Evolutionary conservation across 2,329 filamentous ascomycete species (phyloP).

Genomic region (Teratosphaeria nubilosa): DNA sequence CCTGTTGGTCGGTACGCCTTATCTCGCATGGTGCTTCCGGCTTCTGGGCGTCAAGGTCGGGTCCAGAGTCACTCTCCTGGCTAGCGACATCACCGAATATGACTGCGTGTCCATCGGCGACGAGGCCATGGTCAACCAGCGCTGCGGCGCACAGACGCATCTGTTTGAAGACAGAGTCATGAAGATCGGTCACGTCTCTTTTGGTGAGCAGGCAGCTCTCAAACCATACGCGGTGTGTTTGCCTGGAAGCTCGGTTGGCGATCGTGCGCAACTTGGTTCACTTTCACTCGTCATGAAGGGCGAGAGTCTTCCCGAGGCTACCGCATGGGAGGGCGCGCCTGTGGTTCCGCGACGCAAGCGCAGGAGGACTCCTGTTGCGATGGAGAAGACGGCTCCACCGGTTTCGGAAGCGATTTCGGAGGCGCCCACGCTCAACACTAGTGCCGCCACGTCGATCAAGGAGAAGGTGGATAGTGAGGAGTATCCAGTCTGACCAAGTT

Average conservation of each 20-base stretch:
- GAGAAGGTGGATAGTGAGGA: not conserved
- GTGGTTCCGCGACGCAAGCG: not conserved
- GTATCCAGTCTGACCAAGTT: not conserved
- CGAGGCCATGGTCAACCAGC: conserved; percentile 13
- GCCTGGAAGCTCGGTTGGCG: conserved; percentile 9
- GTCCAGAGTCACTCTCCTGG: conserved; percentile 10
- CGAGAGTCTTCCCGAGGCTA: not conserved
- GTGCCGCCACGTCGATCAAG: not conserved
- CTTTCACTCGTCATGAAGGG: conserved; percentile 15
- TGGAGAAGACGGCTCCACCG: not conserved
- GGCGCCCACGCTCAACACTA: not conserved
- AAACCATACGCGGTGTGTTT: conserved; percentile 16
- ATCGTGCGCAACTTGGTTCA: conserved; percentile 13
- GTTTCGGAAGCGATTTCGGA: not conserved
- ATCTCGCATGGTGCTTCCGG: conserved; percentile 15
- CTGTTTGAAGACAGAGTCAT: conserved; percentile 19
- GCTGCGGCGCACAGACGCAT: conserved; percentile 14
- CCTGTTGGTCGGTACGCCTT: conserved; percentile 13
- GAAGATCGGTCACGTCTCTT: conserved; percentile 13
- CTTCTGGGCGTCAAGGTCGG: conserved; percentile 16
- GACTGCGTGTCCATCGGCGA: conserved; percentile 16
- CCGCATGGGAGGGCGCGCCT: not conserved
- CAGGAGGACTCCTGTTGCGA: not conserved
- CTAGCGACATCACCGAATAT: conserved; percentile 14
- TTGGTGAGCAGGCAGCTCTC: conserved; percentile 10